These are phyloP conservation scores for Cladophialophora bantiana DNA, from an alignment of 2,329 filamentous ascomycete genomes.

Conservation along the genomic window DNA sequence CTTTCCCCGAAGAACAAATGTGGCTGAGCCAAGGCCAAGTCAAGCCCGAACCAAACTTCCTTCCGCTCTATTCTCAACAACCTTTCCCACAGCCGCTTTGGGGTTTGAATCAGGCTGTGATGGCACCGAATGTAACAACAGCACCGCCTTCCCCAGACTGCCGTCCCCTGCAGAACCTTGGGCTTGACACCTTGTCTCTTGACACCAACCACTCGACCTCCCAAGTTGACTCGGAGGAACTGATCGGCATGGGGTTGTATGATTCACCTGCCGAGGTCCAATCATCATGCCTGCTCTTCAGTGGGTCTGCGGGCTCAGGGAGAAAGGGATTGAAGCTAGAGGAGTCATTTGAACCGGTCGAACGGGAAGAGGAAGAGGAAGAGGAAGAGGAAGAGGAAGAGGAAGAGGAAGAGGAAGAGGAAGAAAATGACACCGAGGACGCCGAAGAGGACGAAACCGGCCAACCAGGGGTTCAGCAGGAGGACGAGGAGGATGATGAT, in stretches of 20 bases:
- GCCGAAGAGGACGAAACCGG: slow-evolving; percentile 28
- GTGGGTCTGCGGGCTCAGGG: slow-evolving; percentile 14
- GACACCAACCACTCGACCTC: slow-evolving; percentile 11
- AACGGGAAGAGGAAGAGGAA: slow-evolving; percentile 45
- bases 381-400: slow-evolving; percentile 39
- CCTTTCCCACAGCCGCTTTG: slow-evolving; percentile 15
- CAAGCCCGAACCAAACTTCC: slow-evolving; percentile 9
- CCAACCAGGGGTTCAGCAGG: neutral
- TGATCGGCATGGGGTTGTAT: slow-evolving; percentile 42
- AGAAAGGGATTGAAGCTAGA: slow-evolving; percentile 39
- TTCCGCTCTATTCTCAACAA: slow-evolving; percentile 9
- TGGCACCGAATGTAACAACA: slow-evolving; percentile 28
- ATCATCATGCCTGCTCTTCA: slow-evolving; percentile 37
- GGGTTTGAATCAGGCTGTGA: slow-evolving; percentile 21
- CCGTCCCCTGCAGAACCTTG: slow-evolving; percentile 32
- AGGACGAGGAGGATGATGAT: neutral
- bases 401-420: slow-evolving; percentile 38
- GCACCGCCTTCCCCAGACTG: slow-evolving; percentile 40
- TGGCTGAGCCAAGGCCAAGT: slow-evolving; percentile 27
- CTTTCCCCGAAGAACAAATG: slow-evolving; percentile 15
- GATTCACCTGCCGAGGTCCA: slow-evolving; percentile 41
- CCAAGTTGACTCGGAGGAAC: slow-evolving; percentile 32
- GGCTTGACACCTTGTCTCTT: slow-evolving; percentile 24
- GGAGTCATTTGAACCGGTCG: slow-evolving; percentile 41
- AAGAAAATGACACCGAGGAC: slow-evolving; percentile 27